phyloP scores from a whole-genome alignment of 768 basidiomycete species.

The Pleurotus cornucopiae region DNA sequence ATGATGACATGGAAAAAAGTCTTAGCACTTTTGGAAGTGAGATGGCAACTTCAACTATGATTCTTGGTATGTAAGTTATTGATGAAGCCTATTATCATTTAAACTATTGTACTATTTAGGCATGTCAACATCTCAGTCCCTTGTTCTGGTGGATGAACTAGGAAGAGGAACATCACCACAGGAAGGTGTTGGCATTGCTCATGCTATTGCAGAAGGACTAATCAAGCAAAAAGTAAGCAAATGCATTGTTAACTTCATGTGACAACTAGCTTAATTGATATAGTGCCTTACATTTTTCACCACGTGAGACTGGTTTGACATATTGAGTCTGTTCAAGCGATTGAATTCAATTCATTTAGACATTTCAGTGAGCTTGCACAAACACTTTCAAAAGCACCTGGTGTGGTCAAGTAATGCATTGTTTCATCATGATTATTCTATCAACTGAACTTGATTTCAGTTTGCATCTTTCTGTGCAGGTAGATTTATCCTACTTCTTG shows the following conservation, averaged over 20 bases:
- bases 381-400: conserved; percentile 73
- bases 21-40: conserved; percentile 95
- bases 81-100: neutral
- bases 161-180: conserved; percentile 87
- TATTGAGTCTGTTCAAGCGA: neutral
- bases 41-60: conserved; percentile 91
- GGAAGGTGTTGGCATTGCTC: conserved; percentile 79
- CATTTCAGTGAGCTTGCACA: conserved; percentile 79
- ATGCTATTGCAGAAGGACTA: conserved; percentile 78
- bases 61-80: conserved; percentile 51
- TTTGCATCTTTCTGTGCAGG: conserved; percentile 79
- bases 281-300: conserved; percentile 89
- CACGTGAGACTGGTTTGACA: conserved; percentile 46
- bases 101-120: conserved; percentile 34
- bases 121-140: conserved; percentile 60
- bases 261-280: neutral
- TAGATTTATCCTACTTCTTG: conserved; percentile 19
- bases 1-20: conserved; percentile 86
- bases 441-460: conserved; percentile 31
- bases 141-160: conserved; percentile 91
- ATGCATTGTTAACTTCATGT: neutral
- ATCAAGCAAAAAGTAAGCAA: conserved; percentile 63
- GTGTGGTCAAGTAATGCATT: conserved; percentile 68
- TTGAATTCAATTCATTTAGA: conserved; percentile 26
- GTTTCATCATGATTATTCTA: neutral